Base-by-base conservation (phyloP, 169 alveolate species). In the Gregarina niphandrodes region DNA sequence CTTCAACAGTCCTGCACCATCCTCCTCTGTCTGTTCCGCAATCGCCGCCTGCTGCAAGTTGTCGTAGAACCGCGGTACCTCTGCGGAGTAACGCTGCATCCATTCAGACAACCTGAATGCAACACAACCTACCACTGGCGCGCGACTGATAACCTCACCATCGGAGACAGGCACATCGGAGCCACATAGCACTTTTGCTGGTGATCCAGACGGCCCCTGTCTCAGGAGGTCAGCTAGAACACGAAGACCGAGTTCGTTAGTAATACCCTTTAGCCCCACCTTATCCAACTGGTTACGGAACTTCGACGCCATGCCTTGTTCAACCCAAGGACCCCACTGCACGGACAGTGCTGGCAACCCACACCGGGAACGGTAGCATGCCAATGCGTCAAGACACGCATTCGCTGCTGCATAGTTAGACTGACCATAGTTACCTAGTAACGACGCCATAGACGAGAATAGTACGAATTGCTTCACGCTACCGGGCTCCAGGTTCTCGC, bases 311-410 rank as follows among this genome's bases (percentile, higher is more conserved):
- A 58, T 58, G 15, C 68, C 68, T 12, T 46, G 45, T 20, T 58
- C 57, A 18, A 24, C 41, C 75, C 75, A 65, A 21, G 73, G 73
- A 1, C 75, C 75, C 75, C 75, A 65, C 40, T 65, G 75, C 37
- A 65, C 48, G 32, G 64, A 52, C 42, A 48, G 59, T 9, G 64
- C 57, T 11, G 57, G 37, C 21, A 67, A 36, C 6, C 70, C 70
- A 16, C 24, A 16, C 3, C 39, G 38, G 44, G 58, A 45, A 26
- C 80, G 57, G 42, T 50, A 45, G 12, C 42, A 38, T 16, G 67
- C 55, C 2, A 61, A 50, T 11, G 61, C 56, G 26, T 65, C 75
- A 2, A 61, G 46, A 36, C 63, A 55, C 5, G 67, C 41, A 29
- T 65, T 65, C 24, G 75, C 69, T 7, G 75, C 75, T 3, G 75